A percentile compares a stretch with the other conserved stretches of the same genome.
Conservation (phyloP, 1,139 yeast genomes). For the Blastobotrys ciferrii region DNA sequence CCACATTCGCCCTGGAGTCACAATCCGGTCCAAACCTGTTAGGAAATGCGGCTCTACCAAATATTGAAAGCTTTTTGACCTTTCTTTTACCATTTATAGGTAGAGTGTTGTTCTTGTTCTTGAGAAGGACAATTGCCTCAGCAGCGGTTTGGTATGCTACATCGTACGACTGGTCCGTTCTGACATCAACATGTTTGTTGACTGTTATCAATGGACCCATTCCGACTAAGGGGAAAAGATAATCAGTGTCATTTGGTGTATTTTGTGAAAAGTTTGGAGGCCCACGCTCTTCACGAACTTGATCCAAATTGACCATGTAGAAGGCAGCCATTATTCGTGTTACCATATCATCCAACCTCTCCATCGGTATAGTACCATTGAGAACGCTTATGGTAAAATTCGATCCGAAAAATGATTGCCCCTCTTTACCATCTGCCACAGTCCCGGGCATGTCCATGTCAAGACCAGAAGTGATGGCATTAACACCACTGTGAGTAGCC, state of each 20-base stretch:
- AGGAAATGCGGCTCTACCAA: slow-evolving; percentile 13
- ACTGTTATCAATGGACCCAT: slow-evolving; percentile 54
- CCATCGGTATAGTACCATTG: slow-evolving; percentile 55
- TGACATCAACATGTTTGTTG: slow-evolving; percentile 56
- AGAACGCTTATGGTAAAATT: slow-evolving; percentile 54
- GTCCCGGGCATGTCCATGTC: slow-evolving; percentile 73
- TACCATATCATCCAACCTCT: slow-evolving; percentile 61
- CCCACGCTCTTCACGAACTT: slow-evolving; percentile 30
- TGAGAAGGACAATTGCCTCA: slow-evolving; percentile 56
- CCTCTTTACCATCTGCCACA: slow-evolving; percentile 46
- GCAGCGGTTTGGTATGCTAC: slow-evolving; percentile 55
- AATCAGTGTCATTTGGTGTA: slow-evolving; percentile 56
- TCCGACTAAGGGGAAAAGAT: slow-evolving; percentile 47
- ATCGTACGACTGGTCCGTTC: slow-evolving; percentile 48
- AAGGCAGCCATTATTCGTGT: slow-evolving; percentile 58
- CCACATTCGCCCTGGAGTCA: neutral
- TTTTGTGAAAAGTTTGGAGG: slow-evolving; percentile 58
- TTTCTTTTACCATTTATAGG: slow-evolving; percentile 41
- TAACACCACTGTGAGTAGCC: slow-evolving; percentile 48
- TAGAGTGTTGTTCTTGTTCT: slow-evolving; percentile 49
- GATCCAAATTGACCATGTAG: slow-evolving; percentile 37
- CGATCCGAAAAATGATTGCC: slow-evolving; percentile 60
- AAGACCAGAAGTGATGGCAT: slow-evolving; percentile 56
- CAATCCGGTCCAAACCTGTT: slow-evolving; percentile 11
- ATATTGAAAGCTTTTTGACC: slow-evolving; percentile 5